phyloP scores from a whole-genome alignment of 2,329 filamentous ascomycete genomes.

The Pseudogymnoascus sp. region DNA sequence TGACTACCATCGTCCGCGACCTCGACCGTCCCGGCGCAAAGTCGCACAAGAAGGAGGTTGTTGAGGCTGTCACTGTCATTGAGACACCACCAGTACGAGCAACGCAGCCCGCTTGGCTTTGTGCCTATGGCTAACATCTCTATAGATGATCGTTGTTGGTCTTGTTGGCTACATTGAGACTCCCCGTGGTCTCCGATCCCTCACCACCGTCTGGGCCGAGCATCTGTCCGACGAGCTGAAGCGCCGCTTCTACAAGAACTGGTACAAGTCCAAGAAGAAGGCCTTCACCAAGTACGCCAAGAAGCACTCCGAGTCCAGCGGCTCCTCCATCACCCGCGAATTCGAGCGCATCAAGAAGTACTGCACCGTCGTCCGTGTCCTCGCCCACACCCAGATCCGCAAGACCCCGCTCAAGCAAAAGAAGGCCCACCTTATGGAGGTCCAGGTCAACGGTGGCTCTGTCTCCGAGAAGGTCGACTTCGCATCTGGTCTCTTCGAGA shows the following conservation, averaged over 20 bases:
- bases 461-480: slow-evolving; percentile 95
- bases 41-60: slow-evolving; percentile 98
- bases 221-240: slow-evolving; percentile 97
- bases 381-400: slow-evolving; percentile 98
- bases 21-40: slow-evolving; percentile 98
- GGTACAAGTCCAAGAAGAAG: slow-evolving; percentile 99
- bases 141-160: slow-evolving; percentile 98
- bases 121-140: slow-evolving; percentile 63
- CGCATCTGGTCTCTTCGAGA: slow-evolving; percentile 94
- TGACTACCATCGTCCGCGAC: slow-evolving; percentile 99
- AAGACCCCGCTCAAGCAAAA: slow-evolving; percentile 99
- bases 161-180: slow-evolving; percentile 99
- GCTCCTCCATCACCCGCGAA: slow-evolving; percentile 86
- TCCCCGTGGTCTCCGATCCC: slow-evolving; percentile 95
- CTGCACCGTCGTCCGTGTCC: slow-evolving; percentile 98
- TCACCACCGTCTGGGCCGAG: slow-evolving; percentile 99
- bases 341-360: slow-evolving; percentile 99
- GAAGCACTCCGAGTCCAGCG: slow-evolving; percentile 94
- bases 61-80: slow-evolving; percentile 80
- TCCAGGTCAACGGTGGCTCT: slow-evolving; percentile 98
- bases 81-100: slow-evolving; percentile 91
- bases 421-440: slow-evolving; percentile 99
- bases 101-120: slow-evolving; percentile 73
- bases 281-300: slow-evolving; percentile 99
- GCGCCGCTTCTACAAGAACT: slow-evolving; percentile 99